Base-by-base conservation (phyloP, 2,329 filamentous ascomycete genomes). In the Drechslerella dactyloides region DNA sequence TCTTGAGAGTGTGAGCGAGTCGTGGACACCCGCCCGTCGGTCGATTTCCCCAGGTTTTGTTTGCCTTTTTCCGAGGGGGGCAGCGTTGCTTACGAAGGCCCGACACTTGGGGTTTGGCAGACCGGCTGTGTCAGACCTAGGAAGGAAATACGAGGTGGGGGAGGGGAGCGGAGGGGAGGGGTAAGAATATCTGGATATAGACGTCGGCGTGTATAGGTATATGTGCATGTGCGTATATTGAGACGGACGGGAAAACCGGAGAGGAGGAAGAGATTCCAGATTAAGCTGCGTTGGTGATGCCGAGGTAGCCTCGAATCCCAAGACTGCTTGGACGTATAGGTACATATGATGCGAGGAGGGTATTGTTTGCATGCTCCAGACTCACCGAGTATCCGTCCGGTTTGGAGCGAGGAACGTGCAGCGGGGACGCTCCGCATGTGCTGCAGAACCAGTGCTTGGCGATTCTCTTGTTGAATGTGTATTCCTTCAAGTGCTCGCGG, bases 401-500 rank as follows among this genome's bases (percentile, higher is more conserved):
- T 23, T 72, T 51, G n/a, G 68, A 72, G 44, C 68, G 60, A 42
- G 68, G 68, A 42, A 65, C 50, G 42, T 70, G 66, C 5, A 70
- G 60, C 44, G 66, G 66, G 21, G 66, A 70, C 7, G 66, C 68
- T 35, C 60, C 60, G 40, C 60, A 72, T 4, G 21, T 11, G 8
- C 24, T 35, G 27, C 68, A 72, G 21, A 72, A 72, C 30, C 40
- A 65, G 37, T 65, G 60, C 60, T 72, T 72, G 60, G 68, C 68
- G 23, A 72, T 65, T 23, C 53, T 64, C 44, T 72, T 72, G 27
- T 72, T 72, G 46, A 65, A 65, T n/a, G 37, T 63, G 21, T 65
- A 72, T 52, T 65, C 68, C 17, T 72, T 65, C 30, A 72, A 44
- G 23, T 72, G 60, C 37, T 72, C 66, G 64, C 60, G 64, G 27